Evolutionary conservation across 164 flowering plant genomes (phyloP), one percentile per base, ranked within the genome.

Genomic region (Tetrastigma voinierianum): DNA sequence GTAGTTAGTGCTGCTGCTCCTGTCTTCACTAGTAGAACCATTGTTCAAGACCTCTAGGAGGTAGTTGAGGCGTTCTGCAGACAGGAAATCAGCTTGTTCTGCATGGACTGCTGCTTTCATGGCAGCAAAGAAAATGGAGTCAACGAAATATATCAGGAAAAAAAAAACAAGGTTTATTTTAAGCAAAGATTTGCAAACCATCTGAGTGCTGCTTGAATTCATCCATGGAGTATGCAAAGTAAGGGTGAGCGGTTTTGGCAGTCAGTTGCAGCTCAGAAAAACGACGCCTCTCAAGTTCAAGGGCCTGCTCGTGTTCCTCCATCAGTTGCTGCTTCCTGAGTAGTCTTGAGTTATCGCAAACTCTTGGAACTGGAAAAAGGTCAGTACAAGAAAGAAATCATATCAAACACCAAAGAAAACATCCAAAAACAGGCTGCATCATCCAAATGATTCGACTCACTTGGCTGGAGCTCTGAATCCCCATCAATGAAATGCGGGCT

Each of bases 251-350:
- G 18, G 82, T 70, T 63, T 76, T 84, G 1, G 83, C 44, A 21
- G 78, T 74, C 18, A 87, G 58, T 43, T 82, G 86, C 57, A 87
- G 47, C 45, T 81, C 81, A 0, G 86, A 65, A 47, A 84, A 62
- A 11, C 77, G 84, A 72, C 77, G 77, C 46, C 82, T 74, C 74
- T 89, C 90, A 32, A 78, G 55, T 51, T 86, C 88, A 51, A 82
- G 62, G n/a, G 82, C 82, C n/a, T 77, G 80, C 59, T 84, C 88
- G 8, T 82, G 88, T 16, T 86, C 93, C 64, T 83, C 88, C 44
- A 84, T 67, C 3, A 85, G 70, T 32, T 32, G 40, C 62, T 83
- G 83, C 76, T 83, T 80, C 67, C 81, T 73, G 1, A 87, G 59
- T 21, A 87, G 51, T 62, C 86, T 77, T 10, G 85, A 79, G 66